Percentiles rank a stretch among this genome's conserved stretches.
Evolutionary conservation across 257 asterid genomes (phyloP).

Genomic region (Eustoma russellianum): DNA sequence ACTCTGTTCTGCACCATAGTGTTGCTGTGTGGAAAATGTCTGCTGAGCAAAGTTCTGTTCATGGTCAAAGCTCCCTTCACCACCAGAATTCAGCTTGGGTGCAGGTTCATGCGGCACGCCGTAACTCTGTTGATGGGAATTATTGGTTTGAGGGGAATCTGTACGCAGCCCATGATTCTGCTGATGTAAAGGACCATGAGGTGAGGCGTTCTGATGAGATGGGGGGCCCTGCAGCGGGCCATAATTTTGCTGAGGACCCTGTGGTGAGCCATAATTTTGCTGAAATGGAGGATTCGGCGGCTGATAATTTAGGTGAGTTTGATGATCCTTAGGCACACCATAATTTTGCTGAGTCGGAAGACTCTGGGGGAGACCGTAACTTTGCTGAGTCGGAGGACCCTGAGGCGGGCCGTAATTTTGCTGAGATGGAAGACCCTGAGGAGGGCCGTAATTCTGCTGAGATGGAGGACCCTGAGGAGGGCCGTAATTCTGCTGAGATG

Average conservation of each 20-base stretch:
- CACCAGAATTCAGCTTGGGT: conserved; percentile 8
- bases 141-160: conserved; percentile 11
- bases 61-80: conserved; percentile 16
- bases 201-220: too few species aligned
- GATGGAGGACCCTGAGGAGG: conserved; percentile 7
- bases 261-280: conserved; percentile 26
- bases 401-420: conserved; percentile 11
- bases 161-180: conserved; percentile 25
- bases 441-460: conserved; percentile 16
- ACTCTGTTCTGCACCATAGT: too few species aligned
- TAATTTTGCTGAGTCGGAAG: conserved; percentile 16
- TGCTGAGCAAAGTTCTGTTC: conserved; percentile 32
- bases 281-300: too few species aligned
- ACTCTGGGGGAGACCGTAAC: conserved; percentile 10
- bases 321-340: conserved; percentile 13
- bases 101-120: conserved; percentile 9
- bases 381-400: conserved; percentile 19
- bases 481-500: conserved; percentile 20
- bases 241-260: conserved; percentile 14
- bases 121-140: conserved; percentile 9
- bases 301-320: conserved; percentile 14
- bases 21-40: conserved; percentile 18
- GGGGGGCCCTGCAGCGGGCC: conserved; percentile 12
- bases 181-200: conserved; percentile 12
- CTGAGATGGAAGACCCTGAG: conserved; percentile 15